Evolutionary conservation across 176 grass and related monocot species (phyloP).

Genomic region (Carex littledalei): DNA sequence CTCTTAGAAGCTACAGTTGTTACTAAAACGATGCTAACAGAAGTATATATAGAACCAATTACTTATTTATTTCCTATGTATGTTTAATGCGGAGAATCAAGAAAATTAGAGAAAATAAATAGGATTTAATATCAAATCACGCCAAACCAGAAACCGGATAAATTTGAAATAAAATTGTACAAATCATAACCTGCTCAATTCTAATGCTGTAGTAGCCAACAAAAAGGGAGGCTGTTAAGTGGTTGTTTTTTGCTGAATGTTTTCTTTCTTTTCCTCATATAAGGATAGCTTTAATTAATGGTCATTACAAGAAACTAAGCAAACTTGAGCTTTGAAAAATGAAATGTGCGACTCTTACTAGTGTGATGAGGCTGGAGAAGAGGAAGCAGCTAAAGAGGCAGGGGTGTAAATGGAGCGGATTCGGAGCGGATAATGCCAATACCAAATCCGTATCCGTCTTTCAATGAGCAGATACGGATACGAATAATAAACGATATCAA

Average conservation of each 20-base stretch:
- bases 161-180: too few relatives aligned
- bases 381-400: constrained; percentile 11
- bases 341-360: background rate
- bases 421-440: too few relatives aligned
- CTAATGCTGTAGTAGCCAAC: too few relatives aligned
- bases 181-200: too few relatives aligned
- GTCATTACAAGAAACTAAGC: background rate
- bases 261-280: background rate
- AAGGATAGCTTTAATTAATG: background rate
- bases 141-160: background rate
- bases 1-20: too few relatives aligned
- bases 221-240: background rate
- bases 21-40: too few relatives aligned
- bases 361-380: constrained; percentile 22
- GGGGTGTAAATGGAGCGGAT: too few relatives aligned
- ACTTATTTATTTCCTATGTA: too few relatives aligned
- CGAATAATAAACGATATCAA: too few relatives aligned
- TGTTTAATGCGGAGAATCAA: background rate
- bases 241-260: background rate
- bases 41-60: too few relatives aligned
- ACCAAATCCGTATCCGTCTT: too few relatives aligned
- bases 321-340: background rate
- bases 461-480: too few relatives aligned
- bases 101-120: background rate
- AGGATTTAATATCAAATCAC: background rate